phyloP scores from a whole-genome alignment of 2,329 filamentous ascomycete species.

The Aureobasidium leucospermi region DNA sequence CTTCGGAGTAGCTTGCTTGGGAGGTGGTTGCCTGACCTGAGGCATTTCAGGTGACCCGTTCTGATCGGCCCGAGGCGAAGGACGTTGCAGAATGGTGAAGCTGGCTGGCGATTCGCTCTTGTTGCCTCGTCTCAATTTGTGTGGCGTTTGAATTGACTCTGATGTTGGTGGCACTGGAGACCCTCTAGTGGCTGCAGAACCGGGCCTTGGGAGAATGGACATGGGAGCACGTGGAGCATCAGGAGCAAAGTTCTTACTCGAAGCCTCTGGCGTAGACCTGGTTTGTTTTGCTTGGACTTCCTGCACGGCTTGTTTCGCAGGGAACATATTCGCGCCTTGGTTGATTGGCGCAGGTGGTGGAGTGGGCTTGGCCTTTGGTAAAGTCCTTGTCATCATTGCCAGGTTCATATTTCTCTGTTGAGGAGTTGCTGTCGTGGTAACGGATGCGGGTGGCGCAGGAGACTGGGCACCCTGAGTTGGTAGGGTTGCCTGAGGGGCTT shows the following conservation, averaged over 20 bases:
- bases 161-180: conserved; percentile 19
- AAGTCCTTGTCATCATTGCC: conserved; percentile 28
- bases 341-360: conserved; percentile 4
- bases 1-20: neutral
- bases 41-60: conserved; percentile 14
- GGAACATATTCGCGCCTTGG: conserved; percentile 6
- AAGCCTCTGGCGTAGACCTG: neutral
- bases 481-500: neutral
- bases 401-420: conserved; percentile 20
- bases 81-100: conserved; percentile 18
- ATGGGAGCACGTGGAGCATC: conserved; percentile 6
- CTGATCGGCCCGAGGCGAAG: conserved; percentile 10
- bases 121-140: conserved; percentile 14
- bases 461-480: neutral
- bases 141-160: neutral
- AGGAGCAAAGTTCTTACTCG: neutral
- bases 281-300: neutral
- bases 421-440: conserved; percentile 5
- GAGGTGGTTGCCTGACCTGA: neutral
- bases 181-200: neutral
- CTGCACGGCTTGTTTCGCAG: conserved; percentile 14
- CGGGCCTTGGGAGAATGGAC: conserved; percentile 16
- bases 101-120: conserved; percentile 13
- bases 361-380: conserved; percentile 21
- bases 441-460: neutral